Conservation (phyloP, 1,284 basidiomycete genomes). For the Thelephora terrestris region DNA sequence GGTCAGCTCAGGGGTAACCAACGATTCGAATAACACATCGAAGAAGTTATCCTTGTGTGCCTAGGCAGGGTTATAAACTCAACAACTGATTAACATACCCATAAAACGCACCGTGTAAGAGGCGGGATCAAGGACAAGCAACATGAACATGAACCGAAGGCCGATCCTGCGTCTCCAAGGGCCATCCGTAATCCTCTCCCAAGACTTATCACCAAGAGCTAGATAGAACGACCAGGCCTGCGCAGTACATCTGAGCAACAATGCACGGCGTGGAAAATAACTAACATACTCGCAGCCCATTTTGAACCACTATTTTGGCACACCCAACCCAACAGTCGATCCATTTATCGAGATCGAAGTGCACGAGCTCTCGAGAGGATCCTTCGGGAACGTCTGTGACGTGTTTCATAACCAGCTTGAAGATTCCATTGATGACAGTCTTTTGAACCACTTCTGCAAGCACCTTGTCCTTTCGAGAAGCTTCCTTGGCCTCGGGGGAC, state of each 20-base stretch:
- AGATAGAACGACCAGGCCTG: constrained; percentile 64
- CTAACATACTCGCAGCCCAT: constrained; percentile 37
- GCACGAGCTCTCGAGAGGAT: constrained; percentile 20
- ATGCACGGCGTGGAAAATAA: too few species aligned
- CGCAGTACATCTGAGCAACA: neutral
- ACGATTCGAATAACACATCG: constrained; percentile 43
- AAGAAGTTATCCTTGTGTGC: constrained; percentile 43
- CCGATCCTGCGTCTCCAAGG: constrained; percentile 53
- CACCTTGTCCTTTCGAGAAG: constrained; percentile 30
- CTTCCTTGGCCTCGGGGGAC: constrained; percentile 16
- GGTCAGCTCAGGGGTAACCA: constrained; percentile 41
- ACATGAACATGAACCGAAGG: constrained; percentile 56
- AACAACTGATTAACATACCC: neutral
- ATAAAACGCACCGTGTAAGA: constrained; percentile 44
- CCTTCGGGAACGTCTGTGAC: constrained; percentile 25
- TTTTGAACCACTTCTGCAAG: constrained; percentile 42
- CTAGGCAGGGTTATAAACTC: constrained; percentile 23
- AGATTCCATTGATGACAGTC: constrained; percentile 49
- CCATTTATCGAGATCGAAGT: constrained; percentile 37
- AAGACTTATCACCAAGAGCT: constrained; percentile 46
- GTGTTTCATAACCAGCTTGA: constrained; percentile 48
- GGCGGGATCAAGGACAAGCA: constrained; percentile 55
- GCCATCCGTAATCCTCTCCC: constrained; percentile 46
- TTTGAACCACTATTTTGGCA: constrained; percentile 55
- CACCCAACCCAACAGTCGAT: constrained; percentile 77